Evolutionary conservation across 1,139 yeast genomes (phyloP), one percentile per base, ranked within the genome.

Genomic region (Protomyces pachydermus): DNA sequence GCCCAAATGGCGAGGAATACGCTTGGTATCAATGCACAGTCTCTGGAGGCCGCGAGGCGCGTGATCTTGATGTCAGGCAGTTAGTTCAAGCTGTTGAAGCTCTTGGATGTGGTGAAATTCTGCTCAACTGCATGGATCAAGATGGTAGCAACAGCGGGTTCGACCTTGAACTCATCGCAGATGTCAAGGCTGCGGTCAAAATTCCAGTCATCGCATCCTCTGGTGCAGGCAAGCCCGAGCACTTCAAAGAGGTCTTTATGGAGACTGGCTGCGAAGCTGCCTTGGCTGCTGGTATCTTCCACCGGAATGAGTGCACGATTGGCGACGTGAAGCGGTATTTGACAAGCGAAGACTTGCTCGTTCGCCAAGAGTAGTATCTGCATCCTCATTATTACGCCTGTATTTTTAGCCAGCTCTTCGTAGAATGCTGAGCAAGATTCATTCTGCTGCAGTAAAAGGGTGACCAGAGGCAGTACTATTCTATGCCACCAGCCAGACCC

Each of bases 201-300:
- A 87, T 93, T 60, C 98, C 98, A 0, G 97, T 93, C 0, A 93
- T 93, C 75, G 98, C 98, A 0, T 90, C 97, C 23, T 87, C 95
- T 66, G 98, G 98, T 58, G 98, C 98, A 5, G 98, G 98, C 55
- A 84, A 79, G 48, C 98, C 98, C 1, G 82, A 79, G 65, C 98
- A 93, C 76, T 93, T 93, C 74, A 84, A 83, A 68, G 90, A 91
- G 69, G 98, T 90, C 0, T 93, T 93, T 73, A 80, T 80, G 60
- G 80, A 85, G 54, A 90, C 97, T 35, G 81, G 83, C 2, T 87
- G 93, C 1, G 98, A 93, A 76, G 98, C 98, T 56, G 98, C 98
- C 12, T 80, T 93, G 63, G 98, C 98, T 37, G 98, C 98, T 2
- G 98, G 98, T 55, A 86, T 93, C 84, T 93, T 93, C 79, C 98